Evolutionary conservation across 1,284 basidiomycete genomes (phyloP).

Genomic region (Tremellales sp.): DNA sequence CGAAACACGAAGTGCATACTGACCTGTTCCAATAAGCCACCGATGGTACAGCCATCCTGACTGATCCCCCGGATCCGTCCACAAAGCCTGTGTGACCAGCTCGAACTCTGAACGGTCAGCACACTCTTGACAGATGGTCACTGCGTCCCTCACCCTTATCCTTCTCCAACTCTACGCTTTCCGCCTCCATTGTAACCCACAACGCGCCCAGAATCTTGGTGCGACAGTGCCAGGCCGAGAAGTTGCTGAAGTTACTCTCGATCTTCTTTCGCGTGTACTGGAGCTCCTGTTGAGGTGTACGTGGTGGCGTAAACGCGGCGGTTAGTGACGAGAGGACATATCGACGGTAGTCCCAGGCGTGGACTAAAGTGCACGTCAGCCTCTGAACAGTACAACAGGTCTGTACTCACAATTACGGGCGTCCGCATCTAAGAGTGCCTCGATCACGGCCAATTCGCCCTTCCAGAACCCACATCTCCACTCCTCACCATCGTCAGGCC

Average conservation of each 20-base stretch:
- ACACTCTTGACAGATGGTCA: not conserved
- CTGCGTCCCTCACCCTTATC: slow-evolving; percentile 58
- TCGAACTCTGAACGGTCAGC: slow-evolving; percentile 70
- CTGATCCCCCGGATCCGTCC: slow-evolving; percentile 93
- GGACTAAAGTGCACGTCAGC: slow-evolving; percentile 52
- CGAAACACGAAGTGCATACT: slow-evolving; percentile 18
- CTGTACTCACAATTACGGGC: slow-evolving; percentile 78
- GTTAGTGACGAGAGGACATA: slow-evolving; percentile 72
- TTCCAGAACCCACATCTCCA: slow-evolving; percentile 78
- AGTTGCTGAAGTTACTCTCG: slow-evolving; percentile 91
- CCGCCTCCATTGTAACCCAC: slow-evolving; percentile 59
- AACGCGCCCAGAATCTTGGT: slow-evolving; percentile 71
- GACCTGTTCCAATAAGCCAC: slow-evolving; percentile 81
- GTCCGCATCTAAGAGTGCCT: slow-evolving; percentile 84
- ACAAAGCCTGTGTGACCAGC: slow-evolving; percentile 87
- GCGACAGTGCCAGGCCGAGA: slow-evolving; percentile 97
- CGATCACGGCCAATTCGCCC: slow-evolving; percentile 74
- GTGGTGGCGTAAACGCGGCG: slow-evolving; percentile 41
- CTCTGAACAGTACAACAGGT: not conserved
- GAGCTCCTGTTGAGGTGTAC: slow-evolving; percentile 58
- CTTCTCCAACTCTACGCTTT: slow-evolving; percentile 56
- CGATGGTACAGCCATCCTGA: slow-evolving; percentile 98
- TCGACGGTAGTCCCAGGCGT: slow-evolving; percentile 86
- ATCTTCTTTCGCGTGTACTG: slow-evolving; percentile 86
- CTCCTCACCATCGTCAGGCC: slow-evolving; percentile 53